Percentiles rank a stretch among this genome's conserved stretches.
These are phyloP conservation scores for Tanacetum coccineum DNA, from an alignment of 129 eudicot genomes.

Conservation along the genomic window DNA sequence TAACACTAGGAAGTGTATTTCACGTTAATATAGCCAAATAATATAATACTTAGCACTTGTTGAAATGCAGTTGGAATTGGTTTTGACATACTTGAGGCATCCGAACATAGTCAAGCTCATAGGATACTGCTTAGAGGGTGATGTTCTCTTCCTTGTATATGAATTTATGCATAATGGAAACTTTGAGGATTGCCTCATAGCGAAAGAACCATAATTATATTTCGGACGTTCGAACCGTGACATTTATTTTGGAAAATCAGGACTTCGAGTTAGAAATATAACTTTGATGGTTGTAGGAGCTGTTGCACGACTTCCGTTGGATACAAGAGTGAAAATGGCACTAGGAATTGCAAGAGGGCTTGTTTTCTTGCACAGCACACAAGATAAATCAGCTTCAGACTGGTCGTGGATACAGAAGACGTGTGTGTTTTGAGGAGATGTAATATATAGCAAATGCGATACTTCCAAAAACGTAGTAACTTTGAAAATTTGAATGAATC, in stretches of 20 bases:
- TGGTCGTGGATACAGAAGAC: neutral
- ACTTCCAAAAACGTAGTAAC: too few relatives aligned
- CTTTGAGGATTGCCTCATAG: constrained; percentile 29
- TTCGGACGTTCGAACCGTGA: neutral
- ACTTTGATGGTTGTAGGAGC: constrained; percentile 18
- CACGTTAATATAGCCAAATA: too few relatives aligned
- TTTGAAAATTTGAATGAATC: too few relatives aligned
- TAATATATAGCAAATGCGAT: constrained; percentile 13
- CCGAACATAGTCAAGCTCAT: constrained; percentile 70
- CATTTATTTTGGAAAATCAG: neutral
- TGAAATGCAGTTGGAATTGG: constrained; percentile 73
- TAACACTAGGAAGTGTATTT: too few relatives aligned
- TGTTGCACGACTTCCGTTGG: constrained; percentile 17
- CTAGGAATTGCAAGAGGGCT: constrained; percentile 21
- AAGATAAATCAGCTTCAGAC: neutral
- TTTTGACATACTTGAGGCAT: constrained; percentile 66
- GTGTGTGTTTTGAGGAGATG: constrained; percentile 9
- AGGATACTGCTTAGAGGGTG: constrained; percentile 24
- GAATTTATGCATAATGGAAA: constrained; percentile 33
- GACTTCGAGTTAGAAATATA: too few relatives aligned
- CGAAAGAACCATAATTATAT: constrained; percentile 1
- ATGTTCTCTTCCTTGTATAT: constrained; percentile 64
- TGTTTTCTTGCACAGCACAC: constrained; percentile 4
- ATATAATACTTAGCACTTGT: too few relatives aligned
- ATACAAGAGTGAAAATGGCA: constrained; percentile 4